A percentile compares a stretch with the other conserved stretches of the same genome.
phyloP scores from a whole-genome alignment of 306 rosid genomes.

The Cicer bijugum region DNA sequence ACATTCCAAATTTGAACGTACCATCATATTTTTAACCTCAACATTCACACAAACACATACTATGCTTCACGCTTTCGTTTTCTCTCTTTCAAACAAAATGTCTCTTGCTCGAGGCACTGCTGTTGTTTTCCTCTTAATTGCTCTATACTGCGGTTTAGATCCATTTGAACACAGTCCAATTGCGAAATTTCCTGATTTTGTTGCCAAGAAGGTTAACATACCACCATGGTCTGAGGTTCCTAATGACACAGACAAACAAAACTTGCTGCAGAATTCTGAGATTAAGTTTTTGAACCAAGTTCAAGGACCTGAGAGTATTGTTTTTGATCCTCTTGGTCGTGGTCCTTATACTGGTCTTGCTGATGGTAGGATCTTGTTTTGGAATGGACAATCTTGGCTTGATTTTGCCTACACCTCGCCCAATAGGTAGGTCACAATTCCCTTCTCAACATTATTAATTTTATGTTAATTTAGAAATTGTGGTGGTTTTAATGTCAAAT shows the following conservation, averaged over 20 bases:
- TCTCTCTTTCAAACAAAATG: constrained; percentile 43
- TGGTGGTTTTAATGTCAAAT: not conserved
- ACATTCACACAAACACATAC: not conserved
- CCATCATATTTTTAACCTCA: too few relatives aligned
- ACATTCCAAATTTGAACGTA: too few relatives aligned
- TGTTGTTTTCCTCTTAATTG: constrained; percentile 50
- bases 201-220: constrained; percentile 51
- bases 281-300: constrained; percentile 72
- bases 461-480: not conserved
- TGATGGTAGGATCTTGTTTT: constrained; percentile 78
- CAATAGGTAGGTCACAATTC: constrained; percentile 56
- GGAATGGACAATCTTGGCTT: constrained; percentile 76
- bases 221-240: constrained; percentile 73
- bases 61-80: not conserved
- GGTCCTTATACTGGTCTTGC: constrained; percentile 96
- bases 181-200: constrained; percentile 65
- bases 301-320: constrained; percentile 91
- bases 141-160: constrained; percentile 80
- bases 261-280: constrained; percentile 77
- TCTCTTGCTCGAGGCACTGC: constrained; percentile 45
- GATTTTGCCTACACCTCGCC: constrained; percentile 83
- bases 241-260: constrained; percentile 55
- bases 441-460: not conserved
- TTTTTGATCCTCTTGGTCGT: constrained; percentile 82
- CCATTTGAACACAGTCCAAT: constrained; percentile 75